A percentile compares a stretch with the other conserved stretches of the same genome.
Evolutionary conservation across 495 filamentous ascomycete species (phyloP).

Genomic region (Beverwykella pulmonaria): DNA sequence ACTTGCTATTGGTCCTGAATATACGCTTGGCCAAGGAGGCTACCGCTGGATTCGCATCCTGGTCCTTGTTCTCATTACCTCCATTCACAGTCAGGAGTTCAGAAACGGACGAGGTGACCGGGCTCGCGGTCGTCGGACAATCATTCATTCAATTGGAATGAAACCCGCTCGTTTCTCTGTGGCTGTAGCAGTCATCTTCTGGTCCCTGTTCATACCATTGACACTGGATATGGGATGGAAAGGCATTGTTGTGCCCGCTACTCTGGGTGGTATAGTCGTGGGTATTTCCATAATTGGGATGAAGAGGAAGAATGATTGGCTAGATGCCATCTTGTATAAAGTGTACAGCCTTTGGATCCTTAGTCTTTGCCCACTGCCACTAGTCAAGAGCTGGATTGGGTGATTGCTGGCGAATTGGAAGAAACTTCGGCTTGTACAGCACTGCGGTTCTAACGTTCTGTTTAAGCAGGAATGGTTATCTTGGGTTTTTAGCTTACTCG

Average conservation of each 20-base stretch:
- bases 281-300: not conserved
- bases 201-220: constrained; percentile 39
- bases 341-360: not conserved
- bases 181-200: constrained; percentile 47
- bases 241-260: not conserved
- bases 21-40: constrained; percentile 27
- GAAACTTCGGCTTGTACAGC: no score
- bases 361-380: not conserved
- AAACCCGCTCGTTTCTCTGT: constrained; percentile 46
- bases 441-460: no score
- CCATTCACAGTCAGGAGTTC: constrained; percentile 57
- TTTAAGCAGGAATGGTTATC: no score
- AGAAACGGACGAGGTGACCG: constrained; percentile 54
- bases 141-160: constrained; percentile 52
- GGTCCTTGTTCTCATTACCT: constrained; percentile 51
- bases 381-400: not conserved
- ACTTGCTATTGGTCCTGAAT: constrained; percentile 5
- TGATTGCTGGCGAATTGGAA: no score
- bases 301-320: not conserved
- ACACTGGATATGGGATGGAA: not conserved
- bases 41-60: constrained; percentile 53
- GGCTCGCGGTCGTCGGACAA: constrained; percentile 48
- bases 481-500: no score
- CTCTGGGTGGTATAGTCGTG: not conserved
- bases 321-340: not conserved